These are phyloP conservation scores for Amaranthus cruentus DNA, from an alignment of 148 eudicot genomes.

Conservation along the genomic window DNA sequence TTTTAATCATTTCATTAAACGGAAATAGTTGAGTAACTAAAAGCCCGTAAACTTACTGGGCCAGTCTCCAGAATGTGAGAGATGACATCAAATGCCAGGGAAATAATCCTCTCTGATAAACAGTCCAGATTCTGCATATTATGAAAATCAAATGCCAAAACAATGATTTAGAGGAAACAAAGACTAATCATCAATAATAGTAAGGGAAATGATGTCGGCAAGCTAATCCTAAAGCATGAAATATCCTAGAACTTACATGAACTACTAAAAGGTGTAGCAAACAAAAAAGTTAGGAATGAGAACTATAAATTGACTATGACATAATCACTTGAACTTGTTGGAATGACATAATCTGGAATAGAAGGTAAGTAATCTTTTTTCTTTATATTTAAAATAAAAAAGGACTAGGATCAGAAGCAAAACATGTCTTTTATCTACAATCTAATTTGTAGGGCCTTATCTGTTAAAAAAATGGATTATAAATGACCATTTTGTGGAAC, in stretches of 20 bases:
- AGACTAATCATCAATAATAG: neutral
- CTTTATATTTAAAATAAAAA: too few species aligned
- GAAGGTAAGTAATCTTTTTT: too few species aligned
- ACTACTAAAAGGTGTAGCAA: neutral
- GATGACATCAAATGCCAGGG: constrained; percentile 70
- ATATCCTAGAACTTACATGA: neutral
- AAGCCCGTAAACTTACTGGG: constrained; percentile 46
- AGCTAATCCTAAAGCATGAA: neutral
- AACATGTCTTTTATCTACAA: too few species aligned
- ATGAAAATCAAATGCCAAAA: neutral
- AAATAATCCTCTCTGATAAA: constrained; percentile 60
- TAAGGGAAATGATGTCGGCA: neutral
- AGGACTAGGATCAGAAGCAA: too few species aligned
- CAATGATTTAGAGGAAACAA: neutral
- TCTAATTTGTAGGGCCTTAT: too few species aligned
- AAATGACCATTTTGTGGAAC: too few species aligned
- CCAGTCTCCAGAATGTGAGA: constrained; percentile 78
- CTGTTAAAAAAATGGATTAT: too few species aligned
- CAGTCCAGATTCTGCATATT: constrained; percentile 54
- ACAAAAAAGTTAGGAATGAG: neutral
- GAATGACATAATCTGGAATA: neutral
- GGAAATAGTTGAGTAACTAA: neutral
- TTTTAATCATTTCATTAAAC: neutral
- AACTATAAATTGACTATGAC: neutral
- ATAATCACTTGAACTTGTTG: neutral